These are phyloP conservation scores for Colletotrichum lini DNA, from an alignment of 2,329 filamentous ascomycete species.

Conservation along the genomic window DNA sequence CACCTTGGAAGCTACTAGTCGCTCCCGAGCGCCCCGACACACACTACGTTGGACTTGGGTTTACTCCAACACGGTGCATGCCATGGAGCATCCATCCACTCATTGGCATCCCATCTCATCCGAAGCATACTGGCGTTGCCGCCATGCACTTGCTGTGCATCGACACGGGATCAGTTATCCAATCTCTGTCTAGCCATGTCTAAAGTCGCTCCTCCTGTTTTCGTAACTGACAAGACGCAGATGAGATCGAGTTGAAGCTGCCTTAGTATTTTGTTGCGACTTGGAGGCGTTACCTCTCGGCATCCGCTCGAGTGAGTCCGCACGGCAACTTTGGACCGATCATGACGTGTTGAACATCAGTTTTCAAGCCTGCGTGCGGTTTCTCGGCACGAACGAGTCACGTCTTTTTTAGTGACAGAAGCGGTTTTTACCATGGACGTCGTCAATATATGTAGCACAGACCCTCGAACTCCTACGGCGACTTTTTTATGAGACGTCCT, in stretches of 20 bases:
- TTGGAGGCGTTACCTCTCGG: background rate
- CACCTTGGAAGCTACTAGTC: conserved; percentile 21
- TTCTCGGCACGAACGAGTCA: background rate
- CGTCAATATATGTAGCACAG: background rate
- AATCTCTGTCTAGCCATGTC: background rate
- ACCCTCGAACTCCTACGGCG: background rate
- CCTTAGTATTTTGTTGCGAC: conserved; percentile 5
- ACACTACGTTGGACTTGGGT: conserved; percentile 6
- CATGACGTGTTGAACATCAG: background rate
- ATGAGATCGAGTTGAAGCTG: conserved; percentile 2
- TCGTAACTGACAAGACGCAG: background rate
- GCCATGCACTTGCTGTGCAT: background rate
- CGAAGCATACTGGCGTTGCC: conserved; percentile 9
- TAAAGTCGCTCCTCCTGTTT: background rate
- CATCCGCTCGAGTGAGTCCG: conserved; percentile 2
- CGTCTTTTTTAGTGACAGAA: too few relatives aligned
- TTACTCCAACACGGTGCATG: background rate
- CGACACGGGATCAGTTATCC: background rate
- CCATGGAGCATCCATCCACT: conserved; percentile 12
- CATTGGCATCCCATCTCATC: conserved; percentile 1
- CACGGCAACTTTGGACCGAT: conserved; percentile 2
- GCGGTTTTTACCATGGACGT: too few relatives aligned
- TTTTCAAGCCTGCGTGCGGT: background rate
- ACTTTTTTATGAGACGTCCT: background rate
- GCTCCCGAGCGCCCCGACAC: conserved; percentile 31